These are phyloP conservation scores for Penicillium lividum DNA, from an alignment of 495 filamentous ascomycete genomes.

Conservation along the genomic window DNA sequence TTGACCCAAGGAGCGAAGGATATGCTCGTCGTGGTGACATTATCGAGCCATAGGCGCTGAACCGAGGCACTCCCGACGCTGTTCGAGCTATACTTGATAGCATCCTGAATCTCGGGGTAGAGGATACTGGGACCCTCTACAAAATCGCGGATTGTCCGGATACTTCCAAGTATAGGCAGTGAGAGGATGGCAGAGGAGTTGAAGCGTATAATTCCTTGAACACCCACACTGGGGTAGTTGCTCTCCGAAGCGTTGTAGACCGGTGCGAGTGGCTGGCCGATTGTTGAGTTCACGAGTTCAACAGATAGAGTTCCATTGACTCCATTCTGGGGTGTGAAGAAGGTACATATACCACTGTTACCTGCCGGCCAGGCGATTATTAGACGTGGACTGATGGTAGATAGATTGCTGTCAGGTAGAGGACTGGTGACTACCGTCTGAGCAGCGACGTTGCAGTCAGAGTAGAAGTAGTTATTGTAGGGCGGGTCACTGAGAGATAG, in stretches of 20 bases:
- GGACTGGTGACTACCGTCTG: constrained; percentile 63
- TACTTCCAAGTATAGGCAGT: constrained; percentile 58
- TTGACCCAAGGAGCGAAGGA: constrained; percentile 43
- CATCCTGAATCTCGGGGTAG: constrained; percentile 52
- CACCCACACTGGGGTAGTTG: constrained; percentile 46
- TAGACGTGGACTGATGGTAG: constrained; percentile 54
- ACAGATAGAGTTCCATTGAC: constrained; percentile 56
- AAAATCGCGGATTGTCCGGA: constrained; percentile 62
- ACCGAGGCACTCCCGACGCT: constrained; percentile 45
- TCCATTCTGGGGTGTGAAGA: constrained; percentile 54
- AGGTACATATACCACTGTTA: constrained; percentile 58
- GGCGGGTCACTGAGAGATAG: constrained; percentile 41
- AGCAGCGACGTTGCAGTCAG: constrained; percentile 56
- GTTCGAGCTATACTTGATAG: constrained; percentile 36
- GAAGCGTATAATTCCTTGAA: constrained; percentile 53
- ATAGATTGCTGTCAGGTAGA: constrained; percentile 52
- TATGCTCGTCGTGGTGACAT: constrained; percentile 50
- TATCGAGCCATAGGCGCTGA: constrained; percentile 61
- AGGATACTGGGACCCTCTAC: constrained; percentile 58
- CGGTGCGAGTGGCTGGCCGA: constrained; percentile 33
- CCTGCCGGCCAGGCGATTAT: constrained; percentile 67
- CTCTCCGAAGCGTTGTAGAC: constrained; percentile 30
- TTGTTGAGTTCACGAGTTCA: constrained; percentile 48
- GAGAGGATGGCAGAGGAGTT: constrained; percentile 56
- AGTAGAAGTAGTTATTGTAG: constrained; percentile 65